Base-by-base conservation (phyloP, 2,329 filamentous ascomycete genomes). In the Penicillium sp. region DNA sequence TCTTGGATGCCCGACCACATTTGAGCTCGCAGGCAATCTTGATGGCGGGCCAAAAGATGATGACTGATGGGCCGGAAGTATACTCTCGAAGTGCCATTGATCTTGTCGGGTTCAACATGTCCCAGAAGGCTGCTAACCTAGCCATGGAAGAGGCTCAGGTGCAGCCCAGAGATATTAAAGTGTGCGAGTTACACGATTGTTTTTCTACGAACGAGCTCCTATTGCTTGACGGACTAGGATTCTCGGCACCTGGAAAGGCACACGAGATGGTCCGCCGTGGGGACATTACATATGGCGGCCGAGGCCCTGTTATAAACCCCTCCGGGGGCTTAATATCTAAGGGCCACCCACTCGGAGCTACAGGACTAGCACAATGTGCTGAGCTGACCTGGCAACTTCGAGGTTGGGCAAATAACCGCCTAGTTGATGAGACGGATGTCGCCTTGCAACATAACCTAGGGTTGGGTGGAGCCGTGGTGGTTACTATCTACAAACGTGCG, bases 151-250 rank as follows among this genome's bases (percentile, higher is more conserved):
- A 97, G 74, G 82, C 84, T 18, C 76, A 88, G 52, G 81, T 85
- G 1, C 73, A 74, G 6, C 76, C 88, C 0, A 73, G 76, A 18
- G 88, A 96, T 58, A 82, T 93, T 54, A 85, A 87, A 65, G 88
- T 97, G 12, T 91, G 90, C 66, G 93, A 97, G 77, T 80, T 97
- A 51, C 93, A 97, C 74, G 93, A 97, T 77, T 97, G 93, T 78
- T 97, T 97, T 81, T 91, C 86, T 15, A 87, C 93, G 15, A 97
- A 97, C 70, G 90, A 97, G 78, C 88, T 97, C 85, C 81, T 94
- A 41, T 85, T 86, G 1, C 85, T 97, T 41, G 92, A 97, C 68
- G 90, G 90, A 0, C 81, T 97, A 1, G 91, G 90, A 0, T 81
- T 97, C 13, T 84, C 81, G 21, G 85, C 85, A 51, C 84, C 81